Evolutionary conservation across 140 eudicot genomes (phyloP).

Genomic region (Anethum foeniculum): DNA sequence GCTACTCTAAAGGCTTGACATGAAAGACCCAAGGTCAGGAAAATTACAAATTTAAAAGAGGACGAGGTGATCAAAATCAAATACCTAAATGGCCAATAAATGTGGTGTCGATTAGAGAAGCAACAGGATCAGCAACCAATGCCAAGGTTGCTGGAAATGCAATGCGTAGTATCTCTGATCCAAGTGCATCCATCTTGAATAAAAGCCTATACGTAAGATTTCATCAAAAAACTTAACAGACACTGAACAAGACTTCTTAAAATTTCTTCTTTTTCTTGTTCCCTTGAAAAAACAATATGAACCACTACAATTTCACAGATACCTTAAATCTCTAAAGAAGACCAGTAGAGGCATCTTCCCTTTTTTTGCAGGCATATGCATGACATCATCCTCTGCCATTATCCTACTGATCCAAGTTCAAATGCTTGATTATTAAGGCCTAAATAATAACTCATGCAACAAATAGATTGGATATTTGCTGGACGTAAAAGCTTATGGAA

Average conservation of each 20-base stretch:
- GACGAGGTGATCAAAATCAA: neutral
- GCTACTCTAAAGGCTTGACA: neutral
- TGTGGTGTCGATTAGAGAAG: conserved; percentile 64
- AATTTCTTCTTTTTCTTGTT: too few species aligned
- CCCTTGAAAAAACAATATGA: neutral
- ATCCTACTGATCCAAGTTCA: neutral
- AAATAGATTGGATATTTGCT: too few species aligned
- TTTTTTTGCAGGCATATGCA: conserved; percentile 18
- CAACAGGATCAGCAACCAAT: conserved; percentile 74
- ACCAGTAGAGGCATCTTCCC: conserved; percentile 35
- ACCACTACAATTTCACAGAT: neutral
- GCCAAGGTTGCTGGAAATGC: conserved; percentile 82
- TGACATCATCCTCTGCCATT: conserved; percentile 16
- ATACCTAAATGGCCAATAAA: conserved; percentile 75
- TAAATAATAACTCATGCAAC: neutral
- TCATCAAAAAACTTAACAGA: neutral
- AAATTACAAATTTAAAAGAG: neutral
- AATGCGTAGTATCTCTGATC: conserved; percentile 50
- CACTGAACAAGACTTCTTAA: neutral
- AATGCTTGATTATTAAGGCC: neutral
- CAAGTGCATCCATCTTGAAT: conserved; percentile 56
- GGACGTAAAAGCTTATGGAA: too few species aligned
- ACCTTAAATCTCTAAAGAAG: conserved; percentile 50
- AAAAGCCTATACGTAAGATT: conserved; percentile 15
- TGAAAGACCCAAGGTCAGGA: neutral